These are phyloP conservation scores for Alternaria novae-zelandiae DNA, from an alignment of 2,329 filamentous ascomycete species.

Conservation along the genomic window DNA sequence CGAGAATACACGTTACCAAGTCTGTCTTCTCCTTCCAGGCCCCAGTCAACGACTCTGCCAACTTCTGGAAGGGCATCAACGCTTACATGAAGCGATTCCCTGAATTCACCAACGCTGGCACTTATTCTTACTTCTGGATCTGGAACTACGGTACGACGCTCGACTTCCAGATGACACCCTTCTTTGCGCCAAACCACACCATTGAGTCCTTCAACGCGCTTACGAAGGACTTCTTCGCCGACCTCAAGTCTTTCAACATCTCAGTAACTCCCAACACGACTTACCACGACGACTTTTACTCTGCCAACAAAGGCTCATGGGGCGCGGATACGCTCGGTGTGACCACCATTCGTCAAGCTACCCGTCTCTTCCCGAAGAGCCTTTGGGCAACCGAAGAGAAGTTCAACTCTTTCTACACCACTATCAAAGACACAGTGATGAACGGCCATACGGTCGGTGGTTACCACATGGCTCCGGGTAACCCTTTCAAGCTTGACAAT, in stretches of 20 bases:
- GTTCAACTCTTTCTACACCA: conserved; percentile 19
- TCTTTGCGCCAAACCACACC: conserved; percentile 22
- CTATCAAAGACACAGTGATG: conserved; percentile 23
- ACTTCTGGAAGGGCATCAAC: conserved; percentile 28
- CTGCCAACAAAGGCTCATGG: conserved; percentile 26
- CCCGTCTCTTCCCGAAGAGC: conserved; percentile 24
- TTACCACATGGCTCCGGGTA: conserved; percentile 30
- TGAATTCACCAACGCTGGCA: conserved; percentile 18
- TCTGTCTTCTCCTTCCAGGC: conserved; percentile 34
- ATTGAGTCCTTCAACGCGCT: conserved; percentile 15
- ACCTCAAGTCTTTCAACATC: conserved; percentile 19
- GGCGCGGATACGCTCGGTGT: conserved; percentile 42
- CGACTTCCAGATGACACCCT: conserved; percentile 23
- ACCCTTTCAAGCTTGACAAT: conserved; percentile 27
- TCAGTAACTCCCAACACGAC: conserved; percentile 20
- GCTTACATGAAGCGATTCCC: conserved; percentile 22
- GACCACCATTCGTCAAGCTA: conserved; percentile 10
- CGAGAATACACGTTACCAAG: conserved; percentile 25
- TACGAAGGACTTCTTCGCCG: conserved; percentile 17
- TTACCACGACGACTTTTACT: conserved; percentile 20
- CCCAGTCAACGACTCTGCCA: conserved; percentile 17
- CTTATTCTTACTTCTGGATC: conserved; percentile 28
- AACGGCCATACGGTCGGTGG: conserved; percentile 17
- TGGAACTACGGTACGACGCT: conserved; percentile 12
- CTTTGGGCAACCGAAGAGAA: conserved; percentile 24